These are phyloP conservation scores for Boletus sp. DNA, from an alignment of 768 basidiomycete species.

Conservation along the genomic window DNA sequence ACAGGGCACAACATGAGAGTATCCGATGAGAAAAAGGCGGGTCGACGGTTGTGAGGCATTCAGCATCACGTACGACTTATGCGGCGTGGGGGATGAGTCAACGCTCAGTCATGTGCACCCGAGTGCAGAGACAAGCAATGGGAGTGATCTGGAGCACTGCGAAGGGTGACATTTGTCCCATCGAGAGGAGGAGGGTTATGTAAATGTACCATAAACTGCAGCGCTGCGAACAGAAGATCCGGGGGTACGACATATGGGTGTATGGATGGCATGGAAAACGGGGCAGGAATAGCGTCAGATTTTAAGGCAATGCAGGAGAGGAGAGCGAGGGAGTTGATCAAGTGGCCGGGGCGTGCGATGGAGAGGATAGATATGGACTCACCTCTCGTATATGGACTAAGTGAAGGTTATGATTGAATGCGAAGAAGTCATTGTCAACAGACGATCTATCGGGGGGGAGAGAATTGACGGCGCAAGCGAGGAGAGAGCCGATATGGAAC, in stretches of 20 bases:
- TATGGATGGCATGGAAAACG: neutral
- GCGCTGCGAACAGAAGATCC: neutral
- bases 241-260: neutral
- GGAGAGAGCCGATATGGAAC: neutral
- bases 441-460: neutral
- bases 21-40: neutral
- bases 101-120: neutral
- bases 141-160: neutral
- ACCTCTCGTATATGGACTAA: neutral
- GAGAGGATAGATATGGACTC: neutral
- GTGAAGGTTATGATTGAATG: conserved; percentile 3
- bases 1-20: neutral
- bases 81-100: neutral
- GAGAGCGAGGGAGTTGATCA: neutral
- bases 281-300: neutral
- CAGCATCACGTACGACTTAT: neutral
- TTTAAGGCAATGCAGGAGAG: neutral
- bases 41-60: neutral
- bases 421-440: conserved; percentile 3
- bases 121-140: neutral
- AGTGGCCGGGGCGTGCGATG: neutral
- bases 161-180: neutral
- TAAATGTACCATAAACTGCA: neutral
- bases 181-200: neutral
- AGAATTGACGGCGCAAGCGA: neutral